Percentiles rank a stretch among this genome's conserved stretches.
phyloP scores from a whole-genome alignment of 2,329 filamentous ascomycete species.

The Aspergillus proliferans region DNA sequence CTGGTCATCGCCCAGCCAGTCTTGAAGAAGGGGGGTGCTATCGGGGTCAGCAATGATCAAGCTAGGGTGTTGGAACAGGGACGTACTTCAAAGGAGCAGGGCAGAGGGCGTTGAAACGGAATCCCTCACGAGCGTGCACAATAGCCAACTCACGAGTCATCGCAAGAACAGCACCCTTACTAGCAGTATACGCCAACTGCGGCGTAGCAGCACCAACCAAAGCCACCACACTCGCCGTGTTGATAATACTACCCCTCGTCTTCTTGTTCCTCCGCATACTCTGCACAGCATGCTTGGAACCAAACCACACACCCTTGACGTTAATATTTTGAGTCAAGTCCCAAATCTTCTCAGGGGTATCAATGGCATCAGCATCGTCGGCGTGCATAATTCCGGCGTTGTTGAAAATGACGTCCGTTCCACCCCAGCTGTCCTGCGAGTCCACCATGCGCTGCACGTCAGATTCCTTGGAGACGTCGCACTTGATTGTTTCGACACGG shows the following conservation, averaged over 20 bases:
- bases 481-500: conserved; percentile 16
- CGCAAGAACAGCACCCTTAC: conserved; percentile 86
- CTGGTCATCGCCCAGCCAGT: conserved; percentile 84
- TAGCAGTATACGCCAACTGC: conserved; percentile 87
- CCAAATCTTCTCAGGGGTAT: conserved; percentile 87
- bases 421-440: conserved; percentile 73
- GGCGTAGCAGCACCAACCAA: conserved; percentile 81
- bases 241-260: conserved; percentile 75
- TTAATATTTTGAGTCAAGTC: conserved; percentile 91
- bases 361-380: conserved; percentile 69
- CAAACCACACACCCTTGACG: conserved; percentile 97
- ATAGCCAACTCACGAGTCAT: conserved; percentile 87
- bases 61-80: background rate
- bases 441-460: conserved; percentile 71
- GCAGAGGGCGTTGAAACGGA: conserved; percentile 84
- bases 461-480: conserved; percentile 78
- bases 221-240: conserved; percentile 84
- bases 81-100: conserved; percentile 75
- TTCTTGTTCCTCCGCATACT: conserved; percentile 75
- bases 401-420: conserved; percentile 90
- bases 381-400: conserved; percentile 97
- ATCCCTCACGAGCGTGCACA: conserved; percentile 83
- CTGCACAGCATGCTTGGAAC: conserved; percentile 83
- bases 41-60: background rate
- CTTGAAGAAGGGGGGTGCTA: conserved; percentile 78